These are phyloP conservation scores for Urochloa ruziziensis DNA, from an alignment of 176 grass and related monocot species.

Conservation along the genomic window DNA sequence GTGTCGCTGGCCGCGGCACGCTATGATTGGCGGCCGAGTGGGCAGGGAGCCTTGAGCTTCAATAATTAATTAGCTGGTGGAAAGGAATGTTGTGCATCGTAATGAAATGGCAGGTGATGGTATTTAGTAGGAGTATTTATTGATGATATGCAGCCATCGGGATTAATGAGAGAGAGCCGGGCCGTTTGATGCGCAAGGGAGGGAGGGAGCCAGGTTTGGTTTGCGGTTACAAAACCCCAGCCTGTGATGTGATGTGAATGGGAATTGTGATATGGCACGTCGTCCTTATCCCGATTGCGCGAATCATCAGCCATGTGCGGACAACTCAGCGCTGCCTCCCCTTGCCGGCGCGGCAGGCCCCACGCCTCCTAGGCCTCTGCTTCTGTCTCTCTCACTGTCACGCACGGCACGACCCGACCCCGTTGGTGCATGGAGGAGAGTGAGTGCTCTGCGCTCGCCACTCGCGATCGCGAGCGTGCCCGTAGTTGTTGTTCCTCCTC, in stretches of 20 bases:
- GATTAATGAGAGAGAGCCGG: too few relatives aligned
- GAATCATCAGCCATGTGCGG: conserved; percentile 10
- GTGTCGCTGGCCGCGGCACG: neutral
- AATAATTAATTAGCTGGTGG: neutral
- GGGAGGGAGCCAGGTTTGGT: too few relatives aligned
- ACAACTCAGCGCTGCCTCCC: neutral
- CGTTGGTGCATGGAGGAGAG: too few relatives aligned
- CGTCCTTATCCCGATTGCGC: conserved; percentile 4
- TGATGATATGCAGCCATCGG: too few relatives aligned
- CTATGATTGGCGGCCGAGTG: neutral
- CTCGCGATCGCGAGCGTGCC: too few relatives aligned
- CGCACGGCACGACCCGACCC: neutral
- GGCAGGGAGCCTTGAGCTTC: too few relatives aligned
- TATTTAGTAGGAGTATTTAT: too few relatives aligned
- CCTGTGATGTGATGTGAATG: neutral
- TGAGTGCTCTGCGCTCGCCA: too few relatives aligned
- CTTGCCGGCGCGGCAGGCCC: too few relatives aligned
- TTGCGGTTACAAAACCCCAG: too few relatives aligned
- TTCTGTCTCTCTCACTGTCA: neutral
- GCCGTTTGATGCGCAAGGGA: too few relatives aligned
- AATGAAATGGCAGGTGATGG: neutral
- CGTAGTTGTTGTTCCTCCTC: too few relatives aligned
- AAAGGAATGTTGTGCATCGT: neutral
- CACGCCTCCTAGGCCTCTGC: neutral
- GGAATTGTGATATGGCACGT: neutral